Evolutionary conservation across 2,329 filamentous ascomycete genomes (phyloP), one percentile per base, ranked within the genome.

Genomic region (Aspergillus amoenus): DNA sequence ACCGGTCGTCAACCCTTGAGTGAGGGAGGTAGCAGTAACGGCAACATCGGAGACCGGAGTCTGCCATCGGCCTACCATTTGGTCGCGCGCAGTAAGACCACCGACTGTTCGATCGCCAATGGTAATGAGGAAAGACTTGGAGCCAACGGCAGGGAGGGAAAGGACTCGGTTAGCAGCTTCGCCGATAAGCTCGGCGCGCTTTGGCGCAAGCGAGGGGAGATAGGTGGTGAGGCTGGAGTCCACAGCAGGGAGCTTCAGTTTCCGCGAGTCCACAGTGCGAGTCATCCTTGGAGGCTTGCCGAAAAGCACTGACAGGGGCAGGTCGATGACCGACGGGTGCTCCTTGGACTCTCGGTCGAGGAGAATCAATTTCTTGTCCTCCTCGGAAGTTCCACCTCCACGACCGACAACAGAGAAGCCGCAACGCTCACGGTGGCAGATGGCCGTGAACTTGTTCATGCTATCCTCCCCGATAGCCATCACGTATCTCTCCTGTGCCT

Each of bases 21-120:
- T 84, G 65, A 96, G 86, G 2, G 91, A 89, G 0, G 91, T 93
- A 0, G 90, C 87, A 21, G 93, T 97, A 22, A 97, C 93, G 3
- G 92, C 93, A 47, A 96, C 93, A 73, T 99, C 93, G 4, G 94
- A 88, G 13, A 97, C 92, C 3, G 94, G 94, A 12, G 88, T 90
- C 73, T 97, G 94, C 93, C 93, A 97, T 50, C 90, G 91, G 1
- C 94, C 94, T 53, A 97, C 93, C 85, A 97, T 93, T 74, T 97
- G 94, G 70, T 97, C 94, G 62, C 93, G 85, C 9, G 89, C 86
- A 7, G 91, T 92, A 57, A 97, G 82, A 50, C 93, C 94, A 63
- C 93, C 93, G 30, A 97, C 93, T 27, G 89, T 91, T 61, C 94
- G 86, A 74, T 97, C 94, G 49, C 90, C 93, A 64, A 97, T 99